phyloP scores from a whole-genome alignment of 148 eudicot genomes.

The Silene latifolia region DNA sequence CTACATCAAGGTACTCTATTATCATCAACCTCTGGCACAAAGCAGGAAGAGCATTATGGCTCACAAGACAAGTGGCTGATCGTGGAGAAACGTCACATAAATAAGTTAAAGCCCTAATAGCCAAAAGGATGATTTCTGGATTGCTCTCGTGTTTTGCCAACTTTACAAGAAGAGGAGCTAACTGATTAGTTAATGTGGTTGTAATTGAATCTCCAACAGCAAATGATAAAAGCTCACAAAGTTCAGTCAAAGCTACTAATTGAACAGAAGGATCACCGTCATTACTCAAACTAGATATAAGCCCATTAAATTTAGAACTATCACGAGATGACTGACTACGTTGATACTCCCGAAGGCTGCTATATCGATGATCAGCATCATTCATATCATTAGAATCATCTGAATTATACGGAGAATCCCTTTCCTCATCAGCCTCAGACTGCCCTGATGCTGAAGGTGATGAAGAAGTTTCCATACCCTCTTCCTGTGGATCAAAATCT shows the following conservation, averaged over 20 bases:
- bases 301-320: slow-evolving; percentile 44
- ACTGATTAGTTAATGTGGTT: slow-evolving; percentile 48
- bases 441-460: slow-evolving; percentile 66
- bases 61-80: slow-evolving; percentile 56
- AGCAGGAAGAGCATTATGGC: slow-evolving; percentile 67
- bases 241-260: slow-evolving; percentile 69
- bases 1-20: slow-evolving; percentile 81
- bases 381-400: slow-evolving; percentile 59
- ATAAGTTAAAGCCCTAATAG: slow-evolving; percentile 90
- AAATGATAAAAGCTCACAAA: slow-evolving; percentile 82
- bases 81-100: slow-evolving; percentile 76
- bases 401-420: slow-evolving; percentile 75
- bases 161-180: slow-evolving; percentile 66
- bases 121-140: slow-evolving; percentile 75
- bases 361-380: slow-evolving; percentile 40
- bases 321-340: slow-evolving; percentile 44
- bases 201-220: slow-evolving; percentile 58
- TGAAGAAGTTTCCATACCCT: slow-evolving; percentile 76
- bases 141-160: slow-evolving; percentile 62
- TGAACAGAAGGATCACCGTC: slow-evolving; percentile 56
- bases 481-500: slow-evolving; percentile 39
- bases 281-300: slow-evolving; percentile 53
- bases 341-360: slow-evolving; percentile 48
- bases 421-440: slow-evolving; percentile 73
- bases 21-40: slow-evolving; percentile 72